Evolutionary conservation across 2,329 filamentous ascomycete genomes (phyloP), one percentile per base, ranked within the genome.

Genomic region (Botryotinia globosa): DNA sequence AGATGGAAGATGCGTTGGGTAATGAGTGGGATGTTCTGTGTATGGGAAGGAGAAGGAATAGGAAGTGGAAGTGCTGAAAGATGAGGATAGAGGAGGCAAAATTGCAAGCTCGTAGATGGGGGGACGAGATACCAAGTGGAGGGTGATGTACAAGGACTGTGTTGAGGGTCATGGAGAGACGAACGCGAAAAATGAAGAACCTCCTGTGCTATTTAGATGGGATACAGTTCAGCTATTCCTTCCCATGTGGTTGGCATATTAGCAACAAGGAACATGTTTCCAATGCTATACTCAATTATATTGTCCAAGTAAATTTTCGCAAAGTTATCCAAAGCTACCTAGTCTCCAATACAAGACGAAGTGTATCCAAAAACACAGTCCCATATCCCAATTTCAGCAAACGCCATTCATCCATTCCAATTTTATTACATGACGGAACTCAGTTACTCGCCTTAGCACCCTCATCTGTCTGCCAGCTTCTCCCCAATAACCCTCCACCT

Each of bases 401-500:
- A 54, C 48, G 48, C 48, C 48, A 54, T 54, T 5, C 48, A 16
- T 54, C 48, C 48, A 54, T 18, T 9, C 22, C 59, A 42, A 62
- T 39, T n/a, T 42, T 39, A 8, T 62, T 9, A 29, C n/a, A 56
- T 56, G 14, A 1, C 51, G 32, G 3, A 18, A 56, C n/a, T 56
- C 1, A 56, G 18, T 56, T 56, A 16, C 34, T 68, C n/a, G 7
- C 48, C 22, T 29, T 22, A 39, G 3, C 20, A n/a, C 56, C 25
- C 25, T 48, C 48, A 34, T 34, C 32, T 34, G n/a, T 34, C 70
- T 72, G 70, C 70, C 70, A 72, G 58, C 48, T 67, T 10, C 63
- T 72, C 5, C 70, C 70, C 48, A 72, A 67, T 4, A 66, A 48
- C 4, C 70, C 70, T 0, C 25, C 70, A 6, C 62, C 70, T 1